Percentiles rank a stretch among this genome's conserved stretches.
phyloP scores from a whole-genome alignment of 768 basidiomycete species.

The Hortiboletus campestris region DNA sequence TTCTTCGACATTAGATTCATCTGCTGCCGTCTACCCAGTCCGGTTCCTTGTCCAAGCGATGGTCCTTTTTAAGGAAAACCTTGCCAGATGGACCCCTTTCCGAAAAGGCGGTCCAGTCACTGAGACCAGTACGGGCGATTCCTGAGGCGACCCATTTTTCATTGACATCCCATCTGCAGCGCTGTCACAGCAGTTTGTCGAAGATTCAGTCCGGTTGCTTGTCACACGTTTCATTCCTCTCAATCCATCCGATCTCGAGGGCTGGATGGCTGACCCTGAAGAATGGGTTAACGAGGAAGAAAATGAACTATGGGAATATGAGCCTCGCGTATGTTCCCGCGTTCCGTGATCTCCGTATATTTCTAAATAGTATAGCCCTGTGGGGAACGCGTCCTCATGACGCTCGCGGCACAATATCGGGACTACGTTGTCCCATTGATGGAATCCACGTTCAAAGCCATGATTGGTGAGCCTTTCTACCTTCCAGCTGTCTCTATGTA shows the following conservation, averaged over 20 bases:
- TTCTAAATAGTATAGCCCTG: constrained; percentile 60
- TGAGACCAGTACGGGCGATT: constrained; percentile 47
- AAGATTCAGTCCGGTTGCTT: constrained; percentile 70
- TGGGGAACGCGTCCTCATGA: constrained; percentile 88
- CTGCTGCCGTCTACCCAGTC: constrained; percentile 67
- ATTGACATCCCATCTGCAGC: constrained; percentile 37
- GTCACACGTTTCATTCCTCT: constrained; percentile 85
- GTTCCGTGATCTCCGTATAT: not conserved
- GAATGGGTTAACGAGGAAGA: constrained; percentile 93
- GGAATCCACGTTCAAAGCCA: constrained; percentile 52
- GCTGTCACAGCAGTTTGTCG: constrained; percentile 67
- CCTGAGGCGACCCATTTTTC: not conserved
- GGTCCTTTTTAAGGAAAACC: constrained; percentile 81
- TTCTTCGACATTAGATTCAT: constrained; percentile 47
- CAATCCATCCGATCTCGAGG: constrained; percentile 74
- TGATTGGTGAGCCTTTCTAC: constrained; percentile 47
- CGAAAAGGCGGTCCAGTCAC: constrained; percentile 61
- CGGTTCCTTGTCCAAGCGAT: constrained; percentile 81
- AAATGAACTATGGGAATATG: constrained; percentile 90
- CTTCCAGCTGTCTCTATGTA: not conserved
- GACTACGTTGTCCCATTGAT: constrained; percentile 70
- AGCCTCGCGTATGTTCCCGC: constrained; percentile 67
- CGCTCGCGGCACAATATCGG: constrained; percentile 67
- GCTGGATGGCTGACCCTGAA: constrained; percentile 87
- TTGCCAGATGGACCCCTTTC: constrained; percentile 71